Percentiles rank a stretch among this genome's conserved stretches.
These are phyloP conservation scores for Coemansia sp. DNA, from an alignment of 192 early-diverging fungal genomes.

Conservation along the genomic window DNA sequence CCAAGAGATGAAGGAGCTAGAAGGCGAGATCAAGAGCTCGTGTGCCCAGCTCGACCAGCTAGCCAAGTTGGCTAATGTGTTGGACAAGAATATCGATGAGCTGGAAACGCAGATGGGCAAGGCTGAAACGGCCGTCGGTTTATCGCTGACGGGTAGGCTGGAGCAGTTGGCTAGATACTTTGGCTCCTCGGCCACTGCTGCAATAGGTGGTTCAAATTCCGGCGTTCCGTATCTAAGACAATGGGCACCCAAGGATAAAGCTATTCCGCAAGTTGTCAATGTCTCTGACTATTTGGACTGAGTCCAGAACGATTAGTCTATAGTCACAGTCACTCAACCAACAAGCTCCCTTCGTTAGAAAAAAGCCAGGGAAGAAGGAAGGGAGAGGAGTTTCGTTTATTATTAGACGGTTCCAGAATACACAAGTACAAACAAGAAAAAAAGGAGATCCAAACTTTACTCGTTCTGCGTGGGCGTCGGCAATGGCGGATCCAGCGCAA, in stretches of 20 bases:
- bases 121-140: conserved; percentile 35
- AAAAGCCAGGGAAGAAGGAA: no score
- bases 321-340: no score
- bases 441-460: neutral
- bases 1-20: neutral
- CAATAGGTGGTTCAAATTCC: neutral
- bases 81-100: conserved; percentile 19
- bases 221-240: conserved; percentile 43
- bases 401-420: no score
- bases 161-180: conserved; percentile 28
- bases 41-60: conserved; percentile 17
- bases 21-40: neutral
- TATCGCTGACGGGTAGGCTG: conserved; percentile 25
- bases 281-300: neutral
- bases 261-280: conserved; percentile 14
- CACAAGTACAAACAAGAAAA: no score
- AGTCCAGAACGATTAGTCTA: neutral
- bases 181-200: neutral
- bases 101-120: conserved; percentile 20
- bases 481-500: conserved; percentile 36
- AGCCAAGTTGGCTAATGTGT: neutral
- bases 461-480: conserved; percentile 7
- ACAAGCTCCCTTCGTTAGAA: no score
- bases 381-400: no score
- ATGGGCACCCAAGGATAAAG: conserved; percentile 24